These are phyloP conservation scores for Puccinia polysora DNA, from an alignment of 1,284 basidiomycete species.

Conservation along the genomic window DNA sequence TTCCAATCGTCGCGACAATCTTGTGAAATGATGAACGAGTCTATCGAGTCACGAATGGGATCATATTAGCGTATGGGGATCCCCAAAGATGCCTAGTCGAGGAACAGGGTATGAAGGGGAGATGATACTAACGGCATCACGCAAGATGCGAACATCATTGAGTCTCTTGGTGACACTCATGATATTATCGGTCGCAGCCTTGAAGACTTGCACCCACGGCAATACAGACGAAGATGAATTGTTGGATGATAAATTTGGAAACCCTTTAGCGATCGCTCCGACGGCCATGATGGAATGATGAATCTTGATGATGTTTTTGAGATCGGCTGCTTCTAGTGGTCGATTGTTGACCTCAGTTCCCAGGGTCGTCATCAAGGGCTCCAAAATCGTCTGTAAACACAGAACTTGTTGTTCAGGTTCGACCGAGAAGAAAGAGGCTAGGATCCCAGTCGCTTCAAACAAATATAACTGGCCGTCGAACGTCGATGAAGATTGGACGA, in stretches of 20 bases:
- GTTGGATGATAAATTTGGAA: slow-evolving; percentile 66
- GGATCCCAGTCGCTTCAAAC: slow-evolving; percentile 83
- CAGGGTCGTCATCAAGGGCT: slow-evolving; percentile 74
- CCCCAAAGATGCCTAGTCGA: not conserved
- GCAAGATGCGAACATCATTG: slow-evolving; percentile 78
- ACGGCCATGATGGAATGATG: slow-evolving; percentile 94
- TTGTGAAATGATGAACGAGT: slow-evolving; percentile 64
- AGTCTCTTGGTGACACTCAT: slow-evolving; percentile 80
- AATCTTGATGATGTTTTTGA: slow-evolving; percentile 74
- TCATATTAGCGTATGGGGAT: too few relatives aligned
- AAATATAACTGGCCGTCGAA: slow-evolving; percentile 93
- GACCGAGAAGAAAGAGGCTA: slow-evolving; percentile 60
- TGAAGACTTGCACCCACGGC: slow-evolving; percentile 73
- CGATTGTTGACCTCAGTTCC: slow-evolving; percentile 63
- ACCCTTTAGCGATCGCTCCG: slow-evolving; percentile 92
- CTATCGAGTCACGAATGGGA: not conserved
- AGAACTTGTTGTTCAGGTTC: slow-evolving; percentile 43
- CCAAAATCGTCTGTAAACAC: slow-evolving; percentile 62
- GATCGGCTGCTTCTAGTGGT: slow-evolving; percentile 60
- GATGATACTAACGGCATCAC: slow-evolving; percentile 72
- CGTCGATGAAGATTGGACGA: slow-evolving; percentile 65
- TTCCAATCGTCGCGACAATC: slow-evolving; percentile 81
- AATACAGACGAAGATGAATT: slow-evolving; percentile 65
- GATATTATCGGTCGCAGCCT: slow-evolving; percentile 80
- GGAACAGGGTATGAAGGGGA: not conserved